These are phyloP conservation scores for Balamuthia mandrillaris DNA, from an alignment of 208 protist species.

Conservation along the genomic window DNA sequence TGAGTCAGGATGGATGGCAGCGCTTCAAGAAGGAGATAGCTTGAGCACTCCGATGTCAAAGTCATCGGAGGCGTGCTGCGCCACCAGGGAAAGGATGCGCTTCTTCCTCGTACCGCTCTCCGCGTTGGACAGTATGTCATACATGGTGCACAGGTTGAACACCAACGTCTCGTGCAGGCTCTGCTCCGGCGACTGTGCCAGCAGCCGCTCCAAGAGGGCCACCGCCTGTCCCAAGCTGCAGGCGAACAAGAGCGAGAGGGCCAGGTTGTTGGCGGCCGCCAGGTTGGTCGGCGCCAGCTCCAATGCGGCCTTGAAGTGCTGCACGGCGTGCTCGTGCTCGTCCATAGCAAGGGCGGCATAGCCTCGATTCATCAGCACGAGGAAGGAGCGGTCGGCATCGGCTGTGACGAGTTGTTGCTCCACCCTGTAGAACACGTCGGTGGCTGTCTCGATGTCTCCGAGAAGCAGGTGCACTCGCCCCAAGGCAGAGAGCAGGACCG, in stretches of 20 bases:
- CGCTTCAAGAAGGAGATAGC: not conserved
- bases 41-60: not conserved
- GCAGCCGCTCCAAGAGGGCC: not conserved
- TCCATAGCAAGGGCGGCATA: not conserved
- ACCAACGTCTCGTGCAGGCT: not conserved
- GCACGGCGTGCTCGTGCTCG: not conserved
- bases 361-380: conserved; percentile 16
- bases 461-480: conserved; percentile 1
- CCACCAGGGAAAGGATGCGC: not conserved
- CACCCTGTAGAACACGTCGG: not conserved
- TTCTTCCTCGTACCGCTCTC: conserved; percentile 13
- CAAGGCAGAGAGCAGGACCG: not conserved
- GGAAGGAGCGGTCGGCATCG: not conserved
- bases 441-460: not conserved
- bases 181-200: not conserved
- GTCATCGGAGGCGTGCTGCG: conserved; percentile 8
- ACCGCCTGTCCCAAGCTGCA: not conserved
- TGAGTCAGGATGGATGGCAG: too few relatives aligned
- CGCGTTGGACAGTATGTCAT: conserved; percentile 6
- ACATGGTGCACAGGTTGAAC: conserved; percentile 32
- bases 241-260: not conserved
- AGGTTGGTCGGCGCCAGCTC: not conserved
- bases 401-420: not conserved
- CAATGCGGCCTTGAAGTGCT: not conserved
- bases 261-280: conserved; percentile 22